Conservation (phyloP, 257 asterid species). For the Solanum piurae region DNA sequence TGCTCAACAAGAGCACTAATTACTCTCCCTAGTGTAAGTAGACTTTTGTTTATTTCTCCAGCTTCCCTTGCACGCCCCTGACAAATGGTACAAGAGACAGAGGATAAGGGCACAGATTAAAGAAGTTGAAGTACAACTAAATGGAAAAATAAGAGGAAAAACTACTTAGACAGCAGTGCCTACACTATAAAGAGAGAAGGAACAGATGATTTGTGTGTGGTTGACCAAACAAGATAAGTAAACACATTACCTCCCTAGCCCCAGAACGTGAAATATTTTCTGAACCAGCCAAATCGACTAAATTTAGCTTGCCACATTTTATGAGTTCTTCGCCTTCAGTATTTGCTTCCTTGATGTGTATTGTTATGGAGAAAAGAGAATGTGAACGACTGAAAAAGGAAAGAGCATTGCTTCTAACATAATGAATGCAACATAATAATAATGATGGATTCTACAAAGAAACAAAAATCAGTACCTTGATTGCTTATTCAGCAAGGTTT, state of each 20-base stretch:
- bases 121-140: background rate
- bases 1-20: conserved; percentile 89
- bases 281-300: conserved; percentile 91
- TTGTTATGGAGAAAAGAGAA: conserved; percentile 80
- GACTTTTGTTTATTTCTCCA: conserved; percentile 87
- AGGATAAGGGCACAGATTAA: background rate
- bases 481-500: conserved; percentile 75
- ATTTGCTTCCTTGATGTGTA: conserved; percentile 85
- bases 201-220: background rate
- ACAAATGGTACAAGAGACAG: background rate
- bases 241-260: conserved; percentile 66
- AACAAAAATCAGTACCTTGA: conserved; percentile 45
- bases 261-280: conserved; percentile 92
- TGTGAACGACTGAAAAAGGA: conserved; percentile 78
- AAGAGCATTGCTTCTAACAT: background rate
- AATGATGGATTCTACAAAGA: background rate
- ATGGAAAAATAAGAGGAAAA: background rate
- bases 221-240: background rate
- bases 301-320: conserved; percentile 81
- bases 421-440: background rate
- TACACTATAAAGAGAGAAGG: background rate
- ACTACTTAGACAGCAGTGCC: background rate
- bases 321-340: conserved; percentile 92
- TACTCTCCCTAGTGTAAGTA: conserved; percentile 82
- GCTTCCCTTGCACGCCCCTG: conserved; percentile 95